Conservation (phyloP, 139 green algal species). For the Limnomonas spitsbergensis region DNA sequence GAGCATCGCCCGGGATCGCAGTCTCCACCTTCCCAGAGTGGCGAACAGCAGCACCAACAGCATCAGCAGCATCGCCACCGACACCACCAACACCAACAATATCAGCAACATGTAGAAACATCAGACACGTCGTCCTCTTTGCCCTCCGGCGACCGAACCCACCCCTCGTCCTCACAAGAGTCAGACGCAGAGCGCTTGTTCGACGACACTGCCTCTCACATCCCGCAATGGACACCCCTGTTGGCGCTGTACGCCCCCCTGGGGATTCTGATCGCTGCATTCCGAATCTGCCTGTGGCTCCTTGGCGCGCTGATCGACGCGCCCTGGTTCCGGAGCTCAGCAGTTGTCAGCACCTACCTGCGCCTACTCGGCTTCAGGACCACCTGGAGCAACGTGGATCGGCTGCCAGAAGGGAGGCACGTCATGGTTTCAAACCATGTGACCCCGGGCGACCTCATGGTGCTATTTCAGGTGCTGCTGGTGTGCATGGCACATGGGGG, state of each 20-base stretch:
- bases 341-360: background rate
- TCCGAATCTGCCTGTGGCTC: slow-evolving; percentile 8
- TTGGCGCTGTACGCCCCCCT: background rate
- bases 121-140: no score
- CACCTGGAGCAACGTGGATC: background rate
- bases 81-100: no score
- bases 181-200: background rate
- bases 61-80: no score
- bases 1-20: no score
- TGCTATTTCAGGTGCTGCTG: background rate
- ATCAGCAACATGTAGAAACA: no score
- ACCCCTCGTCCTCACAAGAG: no score
- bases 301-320: background rate
- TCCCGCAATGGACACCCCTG: background rate
- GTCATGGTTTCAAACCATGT: slow-evolving; percentile 9
- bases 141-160: no score
- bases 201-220: background rate
- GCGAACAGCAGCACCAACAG: no score
- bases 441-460: background rate
- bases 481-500: no score
- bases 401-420: background rate
- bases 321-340: background rate
- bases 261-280: background rate
- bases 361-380: background rate
- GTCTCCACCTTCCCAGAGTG: no score